Percentiles rank a stretch among this genome's conserved stretches.
These are phyloP conservation scores for Boletus subparvulus DNA, from an alignment of 768 basidiomycete genomes.

Conservation along the genomic window DNA sequence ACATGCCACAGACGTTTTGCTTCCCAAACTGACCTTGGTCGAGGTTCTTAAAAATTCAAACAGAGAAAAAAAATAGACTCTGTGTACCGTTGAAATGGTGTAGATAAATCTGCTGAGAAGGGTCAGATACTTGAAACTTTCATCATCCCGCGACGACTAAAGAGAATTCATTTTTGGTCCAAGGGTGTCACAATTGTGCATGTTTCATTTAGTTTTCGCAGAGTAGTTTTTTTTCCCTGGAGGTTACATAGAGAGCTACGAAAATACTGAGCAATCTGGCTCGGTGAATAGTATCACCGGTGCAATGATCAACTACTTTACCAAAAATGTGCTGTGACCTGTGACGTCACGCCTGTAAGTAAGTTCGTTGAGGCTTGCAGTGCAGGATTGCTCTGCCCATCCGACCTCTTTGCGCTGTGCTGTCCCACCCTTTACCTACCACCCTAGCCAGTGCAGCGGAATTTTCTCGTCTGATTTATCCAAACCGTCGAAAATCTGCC, in stretches of 20 bases:
- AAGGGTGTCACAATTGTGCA: background rate
- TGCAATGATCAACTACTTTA: conserved; percentile 36
- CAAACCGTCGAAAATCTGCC: conserved; percentile 7
- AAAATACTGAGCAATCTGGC: background rate
- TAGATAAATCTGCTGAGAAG: background rate
- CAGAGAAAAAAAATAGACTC: background rate
- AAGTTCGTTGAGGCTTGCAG: conserved; percentile 32
- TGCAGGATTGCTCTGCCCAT: conserved; percentile 29
- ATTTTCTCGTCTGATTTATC: conserved; percentile 13
- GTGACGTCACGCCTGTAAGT: conserved; percentile 39
- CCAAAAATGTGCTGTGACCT: conserved; percentile 33
- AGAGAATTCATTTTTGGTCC: background rate
- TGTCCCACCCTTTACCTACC: conserved; percentile 9
- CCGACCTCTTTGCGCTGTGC: conserved; percentile 18
- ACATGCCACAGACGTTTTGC: background rate
- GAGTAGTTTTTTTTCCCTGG: background rate
- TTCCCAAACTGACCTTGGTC: background rate
- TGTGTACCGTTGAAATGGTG: background rate
- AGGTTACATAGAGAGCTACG: background rate
- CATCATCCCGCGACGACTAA: background rate
- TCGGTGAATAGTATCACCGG: conserved; percentile 18
- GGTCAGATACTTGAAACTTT: background rate
- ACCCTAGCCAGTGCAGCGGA: conserved; percentile 3
- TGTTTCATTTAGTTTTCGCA: background rate
- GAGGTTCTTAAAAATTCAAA: background rate